Percentiles rank a stretch among this genome's conserved stretches.
Evolutionary conservation across 139 green algal genomes (phyloP).

Genomic region (Micractinium sp.): DNA sequence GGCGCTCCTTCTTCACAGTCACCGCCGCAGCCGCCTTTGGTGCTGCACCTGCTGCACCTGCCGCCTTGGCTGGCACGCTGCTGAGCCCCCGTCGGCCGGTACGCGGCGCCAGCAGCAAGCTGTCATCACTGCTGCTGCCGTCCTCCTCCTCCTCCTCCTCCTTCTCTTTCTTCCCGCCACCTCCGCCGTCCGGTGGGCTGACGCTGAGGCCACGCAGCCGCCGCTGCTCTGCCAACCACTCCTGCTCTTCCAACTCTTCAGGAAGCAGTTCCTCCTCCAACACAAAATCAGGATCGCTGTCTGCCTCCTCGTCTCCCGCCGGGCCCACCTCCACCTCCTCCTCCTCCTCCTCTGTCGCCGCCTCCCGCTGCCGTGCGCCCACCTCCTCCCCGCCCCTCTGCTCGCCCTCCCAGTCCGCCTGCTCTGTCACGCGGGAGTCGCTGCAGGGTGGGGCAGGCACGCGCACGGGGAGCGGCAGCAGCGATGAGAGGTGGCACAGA

Average conservation of each 20-base stretch:
- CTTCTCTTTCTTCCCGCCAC: too few relatives aligned
- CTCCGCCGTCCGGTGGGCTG: neutral
- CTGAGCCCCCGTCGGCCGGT: neutral
- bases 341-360: neutral
- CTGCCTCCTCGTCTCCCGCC: neutral
- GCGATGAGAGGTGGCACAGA: too few relatives aligned
- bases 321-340: neutral
- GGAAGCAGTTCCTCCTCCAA: neutral
- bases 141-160: too few relatives aligned
- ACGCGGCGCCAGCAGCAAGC: neutral
- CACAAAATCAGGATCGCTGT: constrained; percentile 6
- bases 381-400: neutral
- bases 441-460: neutral
- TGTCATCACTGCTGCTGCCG: neutral
- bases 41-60: neutral
- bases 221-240: constrained; percentile 2
- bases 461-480: too few relatives aligned
- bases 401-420: neutral
- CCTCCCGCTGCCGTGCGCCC: neutral
- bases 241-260: neutral
- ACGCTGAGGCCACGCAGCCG: neutral
- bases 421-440: neutral
- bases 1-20: neutral
- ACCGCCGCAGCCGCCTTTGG: too few relatives aligned
- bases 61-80: neutral